These are phyloP conservation scores for Phytophthora parvispora DNA, from an alignment of 352 stramenopile species.

Conservation along the genomic window DNA sequence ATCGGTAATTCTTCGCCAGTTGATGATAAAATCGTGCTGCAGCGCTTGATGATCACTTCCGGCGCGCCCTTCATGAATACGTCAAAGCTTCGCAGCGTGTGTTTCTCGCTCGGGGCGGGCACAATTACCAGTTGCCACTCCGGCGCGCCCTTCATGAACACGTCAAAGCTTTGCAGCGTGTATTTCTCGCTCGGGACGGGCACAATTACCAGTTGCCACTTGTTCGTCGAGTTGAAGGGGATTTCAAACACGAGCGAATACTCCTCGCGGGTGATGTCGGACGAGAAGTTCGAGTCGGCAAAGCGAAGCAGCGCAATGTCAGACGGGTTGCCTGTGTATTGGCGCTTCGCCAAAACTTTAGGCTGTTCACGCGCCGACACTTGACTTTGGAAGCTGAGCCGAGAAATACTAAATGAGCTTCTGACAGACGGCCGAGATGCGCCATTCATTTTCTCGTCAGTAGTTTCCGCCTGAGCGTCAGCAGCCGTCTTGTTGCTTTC, in stretches of 20 bases:
- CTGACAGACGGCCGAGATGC: background rate
- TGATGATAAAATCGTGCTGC: constrained; percentile 67
- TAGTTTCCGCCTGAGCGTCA: background rate
- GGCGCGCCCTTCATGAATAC: constrained; percentile 96
- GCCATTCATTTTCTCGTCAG: constrained; percentile 17
- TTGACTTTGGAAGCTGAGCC: constrained; percentile 17
- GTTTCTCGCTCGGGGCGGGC: constrained; percentile 29
- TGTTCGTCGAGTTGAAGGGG: constrained; percentile 79
- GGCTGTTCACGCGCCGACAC: constrained; percentile 23
- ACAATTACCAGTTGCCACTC: constrained; percentile 89
- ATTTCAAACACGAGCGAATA: constrained; percentile 65
- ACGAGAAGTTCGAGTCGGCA: constrained; percentile 48
- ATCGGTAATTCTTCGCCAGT: constrained; percentile 64
- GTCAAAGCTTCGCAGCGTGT: constrained; percentile 34
- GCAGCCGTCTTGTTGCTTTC: background rate
- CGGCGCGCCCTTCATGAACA: constrained; percentile 96
- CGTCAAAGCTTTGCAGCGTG: constrained; percentile 36
- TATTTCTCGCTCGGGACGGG: constrained; percentile 29
- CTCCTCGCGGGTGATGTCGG: constrained; percentile 41
- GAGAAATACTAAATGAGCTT: constrained; percentile 15
- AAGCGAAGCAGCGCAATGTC: constrained; percentile 65
- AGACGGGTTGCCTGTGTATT: constrained; percentile 62
- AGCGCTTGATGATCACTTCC: constrained; percentile 93
- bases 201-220: constrained; percentile 69
- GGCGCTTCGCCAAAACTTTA: constrained; percentile 36